Evolutionary conservation across 192 early-diverging fungal genomes (phyloP).

Genomic region (Coemansia sp.): DNA sequence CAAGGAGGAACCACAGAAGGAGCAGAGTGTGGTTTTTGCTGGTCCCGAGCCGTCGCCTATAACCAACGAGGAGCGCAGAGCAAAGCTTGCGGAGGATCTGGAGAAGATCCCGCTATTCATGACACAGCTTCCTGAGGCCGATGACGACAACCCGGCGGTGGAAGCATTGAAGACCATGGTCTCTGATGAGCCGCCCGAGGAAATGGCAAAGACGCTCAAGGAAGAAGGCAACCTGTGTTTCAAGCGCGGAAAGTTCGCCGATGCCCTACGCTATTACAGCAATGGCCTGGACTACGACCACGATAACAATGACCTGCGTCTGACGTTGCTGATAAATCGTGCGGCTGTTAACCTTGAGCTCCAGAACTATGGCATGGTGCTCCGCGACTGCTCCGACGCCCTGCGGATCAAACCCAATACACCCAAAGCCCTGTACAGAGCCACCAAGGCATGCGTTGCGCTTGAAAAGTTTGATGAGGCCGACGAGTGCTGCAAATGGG

Average conservation of each 20-base stretch:
- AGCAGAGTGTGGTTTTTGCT: not conserved
- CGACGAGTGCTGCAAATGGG: slow-evolving; percentile 81
- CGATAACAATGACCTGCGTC: slow-evolving; percentile 71
- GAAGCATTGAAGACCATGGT: slow-evolving; percentile 81
- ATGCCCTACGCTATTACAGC: slow-evolving; percentile 87
- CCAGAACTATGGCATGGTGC: slow-evolving; percentile 84
- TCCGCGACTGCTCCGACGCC: slow-evolving; percentile 88
- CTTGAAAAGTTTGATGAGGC: slow-evolving; percentile 87
- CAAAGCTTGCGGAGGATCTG: slow-evolving; percentile 62
- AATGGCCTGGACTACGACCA: slow-evolving; percentile 77
- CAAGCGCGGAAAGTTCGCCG: slow-evolving; percentile 71
- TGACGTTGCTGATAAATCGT: slow-evolving; percentile 81
- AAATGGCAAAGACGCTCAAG: slow-evolving; percentile 91
- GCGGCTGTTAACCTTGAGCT: slow-evolving; percentile 89
- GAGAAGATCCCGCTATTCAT: slow-evolving; percentile 95
- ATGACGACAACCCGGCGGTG: slow-evolving; percentile 72
- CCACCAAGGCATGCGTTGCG: slow-evolving; percentile 75
- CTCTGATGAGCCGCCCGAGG: slow-evolving; percentile 93
- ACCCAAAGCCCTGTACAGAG: slow-evolving; percentile 92
- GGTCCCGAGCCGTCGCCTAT: slow-evolving; percentile 30
- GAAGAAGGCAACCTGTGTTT: slow-evolving; percentile 95
- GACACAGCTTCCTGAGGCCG: slow-evolving; percentile 64
- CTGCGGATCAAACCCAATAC: slow-evolving; percentile 75
- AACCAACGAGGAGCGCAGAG: slow-evolving; percentile 21
- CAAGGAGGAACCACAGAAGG: not conserved